A percentile compares a stretch with the other conserved stretches of the same genome.
These are phyloP conservation scores for Berberis thunbergii DNA, from an alignment of 164 flowering plant species.

Conservation along the genomic window DNA sequence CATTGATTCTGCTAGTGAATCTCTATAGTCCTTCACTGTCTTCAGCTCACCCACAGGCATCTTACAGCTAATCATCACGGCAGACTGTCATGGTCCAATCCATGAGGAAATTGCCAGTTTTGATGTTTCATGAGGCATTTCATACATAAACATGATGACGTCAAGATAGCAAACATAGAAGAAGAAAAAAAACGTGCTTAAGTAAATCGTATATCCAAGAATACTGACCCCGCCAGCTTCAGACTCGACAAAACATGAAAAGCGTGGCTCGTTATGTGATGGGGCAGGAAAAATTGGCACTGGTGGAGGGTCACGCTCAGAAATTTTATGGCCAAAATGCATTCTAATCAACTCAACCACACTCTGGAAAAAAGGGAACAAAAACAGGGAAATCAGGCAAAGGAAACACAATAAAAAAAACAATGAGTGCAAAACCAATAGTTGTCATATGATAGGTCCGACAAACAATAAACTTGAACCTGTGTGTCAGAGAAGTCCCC, in stretches of 20 bases:
- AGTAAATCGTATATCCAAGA: neutral
- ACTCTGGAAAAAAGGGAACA: constrained; percentile 30
- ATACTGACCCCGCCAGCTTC: constrained; percentile 93
- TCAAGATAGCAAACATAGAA: neutral
- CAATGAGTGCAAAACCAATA: neutral
- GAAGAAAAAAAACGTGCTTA: neutral
- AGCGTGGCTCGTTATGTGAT: constrained; percentile 71
- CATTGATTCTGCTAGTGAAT: constrained; percentile 77
- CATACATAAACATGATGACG: neutral
- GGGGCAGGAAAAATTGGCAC: constrained; percentile 60
- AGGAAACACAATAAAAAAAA: neutral
- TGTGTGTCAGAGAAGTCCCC: constrained; percentile 90
- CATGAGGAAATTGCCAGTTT: constrained; percentile 7
- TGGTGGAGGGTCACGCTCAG: constrained; percentile 31
- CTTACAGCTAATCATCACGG: constrained; percentile 91
- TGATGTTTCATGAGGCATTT: neutral
- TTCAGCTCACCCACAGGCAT: constrained; percentile 63
- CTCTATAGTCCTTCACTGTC: constrained; percentile 78
- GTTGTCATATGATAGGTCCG: neutral
- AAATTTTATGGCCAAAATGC: constrained; percentile 62
- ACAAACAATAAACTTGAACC: constrained; percentile 32
- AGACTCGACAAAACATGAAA: constrained; percentile 86
- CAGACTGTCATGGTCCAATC: constrained; percentile 50
- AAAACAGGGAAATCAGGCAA: neutral
- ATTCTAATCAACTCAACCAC: constrained; percentile 76